phyloP scores from a whole-genome alignment of 179 eudicot genomes.

The Actinidia chinensis region DNA sequence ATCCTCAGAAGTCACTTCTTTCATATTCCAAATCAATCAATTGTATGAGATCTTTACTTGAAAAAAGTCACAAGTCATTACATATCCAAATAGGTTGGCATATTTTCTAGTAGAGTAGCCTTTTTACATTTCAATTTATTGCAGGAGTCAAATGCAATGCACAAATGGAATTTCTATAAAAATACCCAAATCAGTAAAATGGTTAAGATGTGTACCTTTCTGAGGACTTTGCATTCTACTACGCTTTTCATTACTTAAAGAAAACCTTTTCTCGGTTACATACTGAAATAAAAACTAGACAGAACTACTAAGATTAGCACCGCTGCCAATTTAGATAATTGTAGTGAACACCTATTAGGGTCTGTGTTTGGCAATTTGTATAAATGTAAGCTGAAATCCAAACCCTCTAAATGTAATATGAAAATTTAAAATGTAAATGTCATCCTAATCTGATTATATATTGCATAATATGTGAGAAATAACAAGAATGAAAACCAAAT shows the following conservation, averaged over 20 bases:
- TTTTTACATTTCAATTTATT: too few relatives aligned
- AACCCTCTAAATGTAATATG: neutral
- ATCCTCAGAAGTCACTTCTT: neutral
- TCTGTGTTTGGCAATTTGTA: neutral
- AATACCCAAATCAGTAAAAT: too few relatives aligned
- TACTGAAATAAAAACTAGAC: constrained; percentile 40
- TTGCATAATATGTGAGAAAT: too few relatives aligned
- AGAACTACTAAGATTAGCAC: neutral
- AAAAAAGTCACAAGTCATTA: neutral
- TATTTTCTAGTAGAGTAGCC: neutral
- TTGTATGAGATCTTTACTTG: neutral
- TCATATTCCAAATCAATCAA: neutral
- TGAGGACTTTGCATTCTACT: constrained; percentile 74
- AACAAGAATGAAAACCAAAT: too few relatives aligned
- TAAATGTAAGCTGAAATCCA: neutral
- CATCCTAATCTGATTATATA: neutral
- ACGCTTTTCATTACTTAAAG: constrained; percentile 89
- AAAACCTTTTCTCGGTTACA: constrained; percentile 68
- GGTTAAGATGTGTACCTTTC: constrained; percentile 59
- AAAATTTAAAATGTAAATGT: neutral
- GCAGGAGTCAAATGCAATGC: too few relatives aligned
- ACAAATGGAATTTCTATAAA: too few relatives aligned
- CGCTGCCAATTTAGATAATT: neutral
- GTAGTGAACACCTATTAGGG: neutral
- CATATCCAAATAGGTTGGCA: neutral